phyloP scores from a whole-genome alignment of 371 early-diverging fungal species.

The Apophysomyces sp. region DNA sequence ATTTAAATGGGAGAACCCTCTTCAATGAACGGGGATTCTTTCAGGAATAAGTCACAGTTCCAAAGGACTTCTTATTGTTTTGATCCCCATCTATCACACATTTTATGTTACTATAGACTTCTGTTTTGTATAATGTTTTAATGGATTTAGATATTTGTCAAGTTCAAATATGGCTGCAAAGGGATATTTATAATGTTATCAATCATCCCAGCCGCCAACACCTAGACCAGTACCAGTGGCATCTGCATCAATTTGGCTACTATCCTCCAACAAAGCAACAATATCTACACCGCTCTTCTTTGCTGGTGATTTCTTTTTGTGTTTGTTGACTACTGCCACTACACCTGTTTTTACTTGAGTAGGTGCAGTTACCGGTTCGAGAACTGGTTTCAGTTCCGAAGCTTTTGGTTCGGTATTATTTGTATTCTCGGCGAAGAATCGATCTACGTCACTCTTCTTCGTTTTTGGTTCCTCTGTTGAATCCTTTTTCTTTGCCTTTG shows the following conservation, averaged over 20 bases:
- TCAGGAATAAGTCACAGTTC: no score
- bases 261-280: conserved; percentile 25
- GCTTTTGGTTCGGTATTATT: neutral
- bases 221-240: conserved; percentile 37
- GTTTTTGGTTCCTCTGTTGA: conserved; percentile 22
- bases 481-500: neutral
- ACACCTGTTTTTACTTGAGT: conserved; percentile 53
- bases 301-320: conserved; percentile 19
- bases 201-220: conserved; percentile 50
- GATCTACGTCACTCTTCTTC: conserved; percentile 26
- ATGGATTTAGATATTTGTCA: no score
- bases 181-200: neutral
- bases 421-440: conserved; percentile 19
- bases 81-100: no score
- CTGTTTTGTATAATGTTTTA: no score
- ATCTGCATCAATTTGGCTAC: conserved; percentile 13
- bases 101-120: no score
- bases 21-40: no score
- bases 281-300: conserved; percentile 17
- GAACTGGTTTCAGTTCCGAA: neutral
- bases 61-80: no score
- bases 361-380: neutral
- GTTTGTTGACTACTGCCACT: conserved; percentile 55
- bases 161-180: no score
- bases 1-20: no score